Conservation (phyloP, 2,329 filamentous ascomycete genomes). For the Penicillium italicum region DNA sequence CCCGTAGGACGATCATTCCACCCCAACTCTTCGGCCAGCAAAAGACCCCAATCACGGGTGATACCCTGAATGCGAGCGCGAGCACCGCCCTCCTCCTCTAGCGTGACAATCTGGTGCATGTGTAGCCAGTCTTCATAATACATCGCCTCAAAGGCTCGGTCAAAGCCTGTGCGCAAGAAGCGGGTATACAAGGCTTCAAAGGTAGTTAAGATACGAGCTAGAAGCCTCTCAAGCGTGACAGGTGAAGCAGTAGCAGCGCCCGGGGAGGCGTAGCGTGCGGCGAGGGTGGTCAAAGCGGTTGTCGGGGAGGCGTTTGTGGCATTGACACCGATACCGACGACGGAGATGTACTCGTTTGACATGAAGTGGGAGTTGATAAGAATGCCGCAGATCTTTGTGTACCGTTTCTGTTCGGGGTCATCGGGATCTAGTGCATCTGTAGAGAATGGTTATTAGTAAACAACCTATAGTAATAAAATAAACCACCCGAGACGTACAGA, state of each 20-base stretch:
- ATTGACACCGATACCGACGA: constrained; percentile 85
- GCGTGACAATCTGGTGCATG: constrained; percentile 65
- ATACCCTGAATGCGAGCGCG: constrained; percentile 79
- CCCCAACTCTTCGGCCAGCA: constrained; percentile 79
- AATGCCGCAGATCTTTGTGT: constrained; percentile 91
- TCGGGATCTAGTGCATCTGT: constrained; percentile 64
- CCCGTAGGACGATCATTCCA: constrained; percentile 71
- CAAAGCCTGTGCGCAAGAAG: constrained; percentile 75
- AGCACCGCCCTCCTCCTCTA: constrained; percentile 75
- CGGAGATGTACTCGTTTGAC: constrained; percentile 72
- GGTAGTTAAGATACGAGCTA: constrained; percentile 71
- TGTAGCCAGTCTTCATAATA: constrained; percentile 90
- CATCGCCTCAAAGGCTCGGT: constrained; percentile 63
- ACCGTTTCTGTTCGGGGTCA: constrained; percentile 49
- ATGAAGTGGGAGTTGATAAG: constrained; percentile 84
- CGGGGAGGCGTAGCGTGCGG: constrained; percentile 45
- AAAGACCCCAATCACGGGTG: constrained; percentile 82
- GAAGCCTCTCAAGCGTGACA: constrained; percentile 72
- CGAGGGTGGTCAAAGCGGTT: constrained; percentile 74
- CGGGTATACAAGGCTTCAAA: constrained; percentile 73
- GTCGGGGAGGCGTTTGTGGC: constrained; percentile 79
- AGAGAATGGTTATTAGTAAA: background rate
- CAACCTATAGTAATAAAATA: background rate
- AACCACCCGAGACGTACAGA: constrained; percentile 55
- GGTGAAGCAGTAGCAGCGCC: constrained; percentile 56